phyloP scores from a whole-genome alignment of 805 yeast genomes.

The Candida incommunis region DNA sequence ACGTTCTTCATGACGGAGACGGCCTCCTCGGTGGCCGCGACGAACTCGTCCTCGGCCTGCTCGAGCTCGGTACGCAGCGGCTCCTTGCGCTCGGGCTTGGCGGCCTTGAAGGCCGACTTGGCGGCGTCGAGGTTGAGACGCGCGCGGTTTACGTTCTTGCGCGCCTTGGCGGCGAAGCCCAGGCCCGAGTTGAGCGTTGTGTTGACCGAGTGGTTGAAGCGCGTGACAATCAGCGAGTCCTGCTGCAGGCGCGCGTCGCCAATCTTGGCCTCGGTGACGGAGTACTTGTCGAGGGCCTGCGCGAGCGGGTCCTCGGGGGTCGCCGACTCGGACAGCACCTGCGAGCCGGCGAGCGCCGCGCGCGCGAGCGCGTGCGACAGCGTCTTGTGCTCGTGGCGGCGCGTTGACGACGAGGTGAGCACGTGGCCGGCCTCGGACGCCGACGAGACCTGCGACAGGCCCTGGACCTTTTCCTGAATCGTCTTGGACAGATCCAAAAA shows the following conservation, averaged over 20 bases:
- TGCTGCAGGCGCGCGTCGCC: constrained; percentile 77
- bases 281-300: constrained; percentile 49
- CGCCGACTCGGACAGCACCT: constrained; percentile 20
- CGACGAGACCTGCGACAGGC: constrained; percentile 54
- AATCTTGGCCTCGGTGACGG: constrained; percentile 55
- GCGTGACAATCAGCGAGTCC: constrained; percentile 55
- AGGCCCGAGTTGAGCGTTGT: constrained; percentile 49
- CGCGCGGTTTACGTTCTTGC: constrained; percentile 63
- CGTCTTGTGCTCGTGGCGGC: constrained; percentile 53
- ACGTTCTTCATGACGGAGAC: constrained; percentile 72
- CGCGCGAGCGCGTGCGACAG: constrained; percentile 69
- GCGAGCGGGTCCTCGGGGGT: constrained; percentile 39
- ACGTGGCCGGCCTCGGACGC: constrained; percentile 79
- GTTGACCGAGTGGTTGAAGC: constrained; percentile 54
- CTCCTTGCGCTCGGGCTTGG: constrained; percentile 54
- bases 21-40: constrained; percentile 80
- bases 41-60: constrained; percentile 74
- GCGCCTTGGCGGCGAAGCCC: constrained; percentile 49
- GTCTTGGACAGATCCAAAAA: constrained; percentile 56
- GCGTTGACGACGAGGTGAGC: constrained; percentile 35
- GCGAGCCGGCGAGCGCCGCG: constrained; percentile 42
- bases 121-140: constrained; percentile 71
- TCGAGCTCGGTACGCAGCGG: constrained; percentile 65
- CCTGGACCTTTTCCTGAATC: constrained; percentile 48
- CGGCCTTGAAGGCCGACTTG: constrained; percentile 37